Evolutionary conservation across 768 basidiomycete species (phyloP), one percentile per base, ranked within the genome.

Genomic region (Lactifluus hygrophoroides): DNA sequence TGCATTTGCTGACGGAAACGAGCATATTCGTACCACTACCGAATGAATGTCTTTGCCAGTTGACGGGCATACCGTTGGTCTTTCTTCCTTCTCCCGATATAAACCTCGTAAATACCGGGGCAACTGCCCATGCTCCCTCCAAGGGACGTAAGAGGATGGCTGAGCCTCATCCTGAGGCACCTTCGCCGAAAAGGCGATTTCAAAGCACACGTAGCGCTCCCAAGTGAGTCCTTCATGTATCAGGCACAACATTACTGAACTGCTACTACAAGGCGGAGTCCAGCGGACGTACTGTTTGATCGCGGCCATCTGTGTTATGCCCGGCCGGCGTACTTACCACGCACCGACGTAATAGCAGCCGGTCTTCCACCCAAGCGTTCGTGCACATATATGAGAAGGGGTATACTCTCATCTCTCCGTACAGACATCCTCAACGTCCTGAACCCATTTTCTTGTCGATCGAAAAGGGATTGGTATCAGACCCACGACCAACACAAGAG

Each of bases 21-120:
- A 86, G 83, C 10, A 61, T 94, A 17, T 97, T 93, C 68, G 66
- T 87, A 16, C 74, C 86, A 2, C 71, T 96, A 21, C 87, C 88
- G 0, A 95, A 96, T 66, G 83, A 81, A 19, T 94, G 91, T 66
- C 78, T 86, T 37, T 88, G 88, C 60, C 94, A 98, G 69, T 68
- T 96, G 57, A 81, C 85, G 0, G 94, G 94, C 4, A 75, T 76
- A 35, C 85, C 88, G 0, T 68, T 95, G 23, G 73, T 83, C 25
- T 76, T 78, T 37, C 63, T 73, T 1, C 72, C 70, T 14, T 62
- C 72, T 64, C 69, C 70, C 23, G 43, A 45, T 28, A 35, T 53
- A 25, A 34, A 45, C 34, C 5, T 42, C 3, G 6, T 43, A 13
- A 34, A 30, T 38, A 28, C 28, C 25, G 37, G 47, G 17, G 21